These are phyloP conservation scores for Haberlea rhodopensis DNA, from an alignment of 257 asterid genomes.

Conservation along the genomic window DNA sequence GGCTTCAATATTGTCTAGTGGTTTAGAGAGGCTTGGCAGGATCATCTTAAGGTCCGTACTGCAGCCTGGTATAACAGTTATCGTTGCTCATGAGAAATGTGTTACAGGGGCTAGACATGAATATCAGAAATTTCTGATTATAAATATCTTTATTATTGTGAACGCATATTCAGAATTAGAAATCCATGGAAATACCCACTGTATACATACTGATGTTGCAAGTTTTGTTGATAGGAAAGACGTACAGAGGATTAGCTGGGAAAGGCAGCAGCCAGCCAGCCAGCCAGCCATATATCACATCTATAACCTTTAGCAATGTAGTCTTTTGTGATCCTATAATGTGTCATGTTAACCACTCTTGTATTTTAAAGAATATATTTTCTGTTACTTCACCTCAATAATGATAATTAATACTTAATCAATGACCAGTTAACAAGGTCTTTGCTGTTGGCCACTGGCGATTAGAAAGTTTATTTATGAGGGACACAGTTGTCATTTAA, in stretches of 20 bases:
- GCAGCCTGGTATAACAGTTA: background rate
- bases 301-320: background rate
- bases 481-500: constrained; percentile 22
- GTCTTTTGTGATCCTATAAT: background rate
- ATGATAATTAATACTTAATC: background rate
- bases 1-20: background rate
- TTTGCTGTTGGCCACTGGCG: background rate
- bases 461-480: constrained; percentile 3
- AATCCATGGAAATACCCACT: background rate
- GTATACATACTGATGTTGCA: background rate
- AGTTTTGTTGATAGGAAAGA: background rate
- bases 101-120: background rate
- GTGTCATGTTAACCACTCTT: too few relatives aligned
- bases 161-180: background rate
- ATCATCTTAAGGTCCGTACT: background rate
- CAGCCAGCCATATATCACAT: background rate
- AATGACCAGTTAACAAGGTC: background rate
- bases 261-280: too few relatives aligned
- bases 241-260: background rate
- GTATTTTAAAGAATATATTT: background rate
- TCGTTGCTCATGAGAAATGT: constrained; percentile 12
- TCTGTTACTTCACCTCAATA: background rate
- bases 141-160: background rate
- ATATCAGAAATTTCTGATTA: background rate
- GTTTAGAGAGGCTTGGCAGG: background rate